Percentiles rank a stretch among this genome's conserved stretches.
phyloP scores from a whole-genome alignment of 2,329 filamentous ascomycete genomes.

The Stagonosporopsis cucurbitacearum region DNA sequence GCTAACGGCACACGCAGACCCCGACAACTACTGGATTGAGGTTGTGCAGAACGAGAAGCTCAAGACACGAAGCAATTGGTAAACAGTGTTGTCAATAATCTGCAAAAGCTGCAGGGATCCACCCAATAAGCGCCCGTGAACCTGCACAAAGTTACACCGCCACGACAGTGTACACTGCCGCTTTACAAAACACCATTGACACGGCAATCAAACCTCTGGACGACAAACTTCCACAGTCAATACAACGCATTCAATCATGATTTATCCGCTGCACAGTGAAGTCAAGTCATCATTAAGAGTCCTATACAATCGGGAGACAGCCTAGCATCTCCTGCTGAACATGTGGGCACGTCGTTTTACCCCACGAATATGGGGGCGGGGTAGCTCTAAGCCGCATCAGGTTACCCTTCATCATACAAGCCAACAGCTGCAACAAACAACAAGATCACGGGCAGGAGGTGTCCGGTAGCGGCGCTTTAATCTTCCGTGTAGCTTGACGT shows the following conservation, averaged over 20 bases:
- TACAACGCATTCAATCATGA: neutral
- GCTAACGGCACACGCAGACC: conserved; percentile 51
- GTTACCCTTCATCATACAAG: conserved; percentile 29
- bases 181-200: neutral
- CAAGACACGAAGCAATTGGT: conserved; percentile 53
- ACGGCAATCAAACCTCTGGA: neutral
- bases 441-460: conserved; percentile 1
- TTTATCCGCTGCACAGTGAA: no score
- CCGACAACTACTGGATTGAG: conserved; percentile 84
- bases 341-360: conserved; percentile 31
- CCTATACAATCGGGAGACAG: neutral
- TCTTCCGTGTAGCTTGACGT: conserved; percentile 9
- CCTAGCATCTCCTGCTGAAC: neutral
- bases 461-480: conserved; percentile 37
- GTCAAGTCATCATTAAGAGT: neutral
- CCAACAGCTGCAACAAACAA: conserved; percentile 29
- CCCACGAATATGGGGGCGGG: conserved; percentile 43
- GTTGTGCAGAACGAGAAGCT: conserved; percentile 79
- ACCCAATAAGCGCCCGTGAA: conserved; percentile 22
- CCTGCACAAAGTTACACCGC: conserved; percentile 19
- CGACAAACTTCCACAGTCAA: neutral
- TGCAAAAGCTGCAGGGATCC: conserved; percentile 20
- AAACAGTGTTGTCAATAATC: conserved; percentile 23
- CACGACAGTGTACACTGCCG: neutral
- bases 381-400: conserved; percentile 32